A percentile compares a stretch with the other conserved stretches of the same genome.
phyloP scores from a whole-genome alignment of 2,329 filamentous ascomycete genomes.

The Phaeosphaeria sp. region DNA sequence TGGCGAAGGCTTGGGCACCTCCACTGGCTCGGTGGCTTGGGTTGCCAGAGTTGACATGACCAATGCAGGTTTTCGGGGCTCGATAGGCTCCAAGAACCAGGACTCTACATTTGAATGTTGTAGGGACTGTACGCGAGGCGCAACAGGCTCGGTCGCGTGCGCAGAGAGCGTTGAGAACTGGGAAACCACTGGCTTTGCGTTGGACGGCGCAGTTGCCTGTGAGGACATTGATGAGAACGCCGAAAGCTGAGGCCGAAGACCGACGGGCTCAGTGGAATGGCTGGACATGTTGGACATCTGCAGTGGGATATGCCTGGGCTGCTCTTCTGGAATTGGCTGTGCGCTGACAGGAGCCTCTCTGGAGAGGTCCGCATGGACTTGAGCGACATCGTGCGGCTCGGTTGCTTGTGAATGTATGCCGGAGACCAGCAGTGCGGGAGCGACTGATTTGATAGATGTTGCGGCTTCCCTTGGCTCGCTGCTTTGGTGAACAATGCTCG shows the following conservation, averaged over 20 bases:
- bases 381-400: conserved; percentile 19
- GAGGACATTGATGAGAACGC: conserved; percentile 30
- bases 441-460: conserved; percentile 20
- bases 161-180: conserved; percentile 24
- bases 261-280: conserved; percentile 36
- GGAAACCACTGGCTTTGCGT: conserved; percentile 10
- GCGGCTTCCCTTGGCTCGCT: conserved; percentile 34
- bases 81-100: conserved; percentile 37
- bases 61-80: conserved; percentile 25
- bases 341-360: not conserved
- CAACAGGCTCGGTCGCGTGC: conserved; percentile 23
- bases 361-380: not conserved
- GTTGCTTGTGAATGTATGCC: conserved; percentile 35
- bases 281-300: conserved; percentile 35
- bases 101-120: conserved; percentile 31
- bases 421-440: conserved; percentile 35
- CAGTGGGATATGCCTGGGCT: conserved; percentile 17
- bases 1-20: conserved; percentile 8
- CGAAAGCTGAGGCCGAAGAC: conserved; percentile 21
- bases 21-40: conserved; percentile 31
- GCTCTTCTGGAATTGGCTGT: not conserved
- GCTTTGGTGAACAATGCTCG: conserved; percentile 35
- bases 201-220: conserved; percentile 35
- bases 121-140: conserved; percentile 18
- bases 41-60: conserved; percentile 28